Conservation (phyloP, 192 early-diverging fungal species). For the Entophlyctis luteolus region DNA sequence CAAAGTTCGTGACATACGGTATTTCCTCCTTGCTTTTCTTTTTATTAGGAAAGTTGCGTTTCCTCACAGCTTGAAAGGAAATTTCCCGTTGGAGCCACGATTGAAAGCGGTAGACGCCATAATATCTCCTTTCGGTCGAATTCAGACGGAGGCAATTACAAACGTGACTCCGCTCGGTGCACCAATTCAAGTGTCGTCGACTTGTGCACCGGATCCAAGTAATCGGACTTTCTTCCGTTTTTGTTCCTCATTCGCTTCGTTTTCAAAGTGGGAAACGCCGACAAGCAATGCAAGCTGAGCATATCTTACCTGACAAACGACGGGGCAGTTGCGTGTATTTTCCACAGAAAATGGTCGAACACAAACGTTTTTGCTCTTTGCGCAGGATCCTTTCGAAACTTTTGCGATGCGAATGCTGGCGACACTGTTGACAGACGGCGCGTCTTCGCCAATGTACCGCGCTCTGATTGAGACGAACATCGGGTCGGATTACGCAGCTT, state of each 20-base stretch:
- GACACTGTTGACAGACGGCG: conserved; percentile 77
- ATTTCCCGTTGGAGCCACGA: conserved; percentile 71
- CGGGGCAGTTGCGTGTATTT: conserved; percentile 42
- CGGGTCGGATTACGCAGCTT: conserved; percentile 83
- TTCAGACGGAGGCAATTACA: conserved; percentile 41
- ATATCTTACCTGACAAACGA: conserved; percentile 53
- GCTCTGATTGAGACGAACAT: conserved; percentile 86
- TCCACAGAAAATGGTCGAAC: not conserved
- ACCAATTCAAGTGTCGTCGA: conserved; percentile 45
- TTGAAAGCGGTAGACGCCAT: conserved; percentile 62
- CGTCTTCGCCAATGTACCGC: conserved; percentile 89
- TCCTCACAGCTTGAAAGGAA: conserved; percentile 39
- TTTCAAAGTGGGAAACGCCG: conserved; percentile 51
- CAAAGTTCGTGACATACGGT: conserved; percentile 87
- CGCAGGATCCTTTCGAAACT: conserved; percentile 75
- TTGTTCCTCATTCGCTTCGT: not conserved
- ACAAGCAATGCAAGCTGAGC: conserved; percentile 30
- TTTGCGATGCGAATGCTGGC: conserved; percentile 78
- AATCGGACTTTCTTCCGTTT: not conserved
- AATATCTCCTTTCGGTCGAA: conserved; percentile 56
- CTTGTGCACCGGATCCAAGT: conserved; percentile 66
- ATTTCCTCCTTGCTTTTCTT: not conserved
- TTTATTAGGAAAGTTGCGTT: not conserved
- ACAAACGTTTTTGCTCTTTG: not conserved
- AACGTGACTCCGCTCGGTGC: conserved; percentile 21